Evolutionary conservation across 2,329 filamentous ascomycete genomes (phyloP).

Genomic region (Nothophoma quercina): DNA sequence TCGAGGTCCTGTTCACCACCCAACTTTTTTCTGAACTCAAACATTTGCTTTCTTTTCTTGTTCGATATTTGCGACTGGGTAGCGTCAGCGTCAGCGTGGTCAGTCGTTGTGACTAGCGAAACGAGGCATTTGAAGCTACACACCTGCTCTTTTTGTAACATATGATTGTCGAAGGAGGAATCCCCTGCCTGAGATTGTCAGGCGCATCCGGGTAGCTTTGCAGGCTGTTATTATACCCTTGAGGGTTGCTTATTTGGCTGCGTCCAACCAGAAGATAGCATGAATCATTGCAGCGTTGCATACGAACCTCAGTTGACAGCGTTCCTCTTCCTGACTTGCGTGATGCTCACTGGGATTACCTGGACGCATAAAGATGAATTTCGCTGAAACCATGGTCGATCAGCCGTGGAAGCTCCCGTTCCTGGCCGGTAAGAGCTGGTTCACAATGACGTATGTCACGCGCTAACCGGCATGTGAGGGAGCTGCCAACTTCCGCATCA

Average conservation of each 20-base stretch:
- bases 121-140: conserved; percentile 4
- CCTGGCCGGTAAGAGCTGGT: conserved; percentile 4
- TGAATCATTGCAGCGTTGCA: conserved; percentile 7
- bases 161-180: conserved; percentile 13
- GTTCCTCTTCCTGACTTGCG: too few relatives aligned
- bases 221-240: conserved; percentile 37
- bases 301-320: background rate
- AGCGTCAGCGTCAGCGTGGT: conserved; percentile 8
- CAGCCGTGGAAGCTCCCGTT: conserved; percentile 7
- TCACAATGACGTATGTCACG: conserved; percentile 30
- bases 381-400: conserved; percentile 25
- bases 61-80: conserved; percentile 2
- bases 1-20: background rate
- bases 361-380: conserved; percentile 25
- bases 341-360: background rate
- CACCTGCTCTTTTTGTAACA: conserved; percentile 21
- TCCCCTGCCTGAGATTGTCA: conserved; percentile 2
- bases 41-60: conserved; percentile 5
- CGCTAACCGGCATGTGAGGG: conserved; percentile 33
- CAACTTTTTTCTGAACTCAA: background rate
- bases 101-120: conserved; percentile 3
- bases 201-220: conserved; percentile 21
- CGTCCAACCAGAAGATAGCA: conserved; percentile 3
- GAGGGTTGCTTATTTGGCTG: conserved; percentile 20
- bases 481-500: conserved; percentile 37